Evolutionary conservation across 768 basidiomycete genomes (phyloP).

Genomic region (Peribolospora kevripleyi): DNA sequence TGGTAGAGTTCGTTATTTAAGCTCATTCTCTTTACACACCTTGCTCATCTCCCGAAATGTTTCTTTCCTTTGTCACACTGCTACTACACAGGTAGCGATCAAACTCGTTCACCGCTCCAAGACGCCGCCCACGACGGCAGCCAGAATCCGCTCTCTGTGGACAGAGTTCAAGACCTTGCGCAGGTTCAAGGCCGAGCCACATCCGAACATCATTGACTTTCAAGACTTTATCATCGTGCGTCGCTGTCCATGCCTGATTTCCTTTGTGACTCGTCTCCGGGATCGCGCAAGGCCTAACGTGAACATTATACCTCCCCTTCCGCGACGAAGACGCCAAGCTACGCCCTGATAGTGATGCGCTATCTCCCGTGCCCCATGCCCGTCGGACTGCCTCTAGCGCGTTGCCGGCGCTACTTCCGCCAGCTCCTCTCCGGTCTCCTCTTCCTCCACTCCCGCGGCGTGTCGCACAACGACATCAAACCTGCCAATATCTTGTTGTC

Average conservation of each 20-base stretch:
- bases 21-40: slow-evolving; percentile 35
- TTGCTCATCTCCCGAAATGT: slow-evolving; percentile 20
- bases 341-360: slow-evolving; percentile 31
- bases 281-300: background rate
- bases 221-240: slow-evolving; percentile 58
- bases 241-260: background rate
- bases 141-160: slow-evolving; percentile 66
- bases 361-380: slow-evolving; percentile 66
- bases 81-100: slow-evolving; percentile 38
- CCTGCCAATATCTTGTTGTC: slow-evolving; percentile 78
- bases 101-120: slow-evolving; percentile 75
- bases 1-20: background rate
- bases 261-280: background rate
- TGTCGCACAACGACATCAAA: slow-evolving; percentile 90
- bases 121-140: slow-evolving; percentile 59
- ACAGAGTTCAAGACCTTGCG: slow-evolving; percentile 35
- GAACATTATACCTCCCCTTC: slow-evolving; percentile 1
- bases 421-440: slow-evolving; percentile 58
- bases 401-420: slow-evolving; percentile 58
- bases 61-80: slow-evolving; percentile 18
- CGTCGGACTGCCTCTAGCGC: slow-evolving; percentile 57
- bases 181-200: slow-evolving; percentile 54
- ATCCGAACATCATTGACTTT: slow-evolving; percentile 79
- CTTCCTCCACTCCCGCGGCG: slow-evolving; percentile 57
- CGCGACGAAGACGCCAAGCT: slow-evolving; percentile 5